Evolutionary conservation across 306 rosid genomes (phyloP).

Genomic region (Albizia julibrissin): DNA sequence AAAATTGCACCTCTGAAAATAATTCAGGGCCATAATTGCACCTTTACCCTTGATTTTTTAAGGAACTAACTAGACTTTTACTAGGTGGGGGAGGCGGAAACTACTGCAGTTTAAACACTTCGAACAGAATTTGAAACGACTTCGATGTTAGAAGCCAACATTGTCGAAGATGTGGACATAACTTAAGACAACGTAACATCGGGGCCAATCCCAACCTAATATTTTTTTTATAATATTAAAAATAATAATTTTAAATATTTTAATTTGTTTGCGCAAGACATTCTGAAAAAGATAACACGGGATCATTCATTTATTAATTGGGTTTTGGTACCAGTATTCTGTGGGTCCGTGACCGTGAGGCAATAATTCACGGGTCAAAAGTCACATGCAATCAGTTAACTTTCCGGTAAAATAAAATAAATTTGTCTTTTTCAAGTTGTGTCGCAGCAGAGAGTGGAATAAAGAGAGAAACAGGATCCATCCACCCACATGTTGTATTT

Average conservation of each 20-base stretch:
- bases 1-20: no score
- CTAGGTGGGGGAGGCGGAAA: not conserved
- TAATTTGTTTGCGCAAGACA: no score
- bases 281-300: not conserved
- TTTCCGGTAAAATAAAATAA: not conserved
- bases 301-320: not conserved
- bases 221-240: no score
- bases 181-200: not conserved
- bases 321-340: not conserved
- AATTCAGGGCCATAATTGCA: no score
- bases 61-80: not conserved
- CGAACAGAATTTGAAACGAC: not conserved
- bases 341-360: not conserved
- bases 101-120: not conserved
- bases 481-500: not conserved
- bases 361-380: not conserved
- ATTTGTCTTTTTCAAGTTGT: not conserved
- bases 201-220: not conserved
- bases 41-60: no score
- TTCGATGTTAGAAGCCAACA: not conserved
- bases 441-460: not conserved
- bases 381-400: not conserved
- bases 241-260: no score
- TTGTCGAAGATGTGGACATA: not conserved
- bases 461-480: not conserved